A percentile compares a stretch with the other conserved stretches of the same genome.
Evolutionary conservation across 768 basidiomycete genomes (phyloP).

Genomic region (Mrakia gelida): DNA sequence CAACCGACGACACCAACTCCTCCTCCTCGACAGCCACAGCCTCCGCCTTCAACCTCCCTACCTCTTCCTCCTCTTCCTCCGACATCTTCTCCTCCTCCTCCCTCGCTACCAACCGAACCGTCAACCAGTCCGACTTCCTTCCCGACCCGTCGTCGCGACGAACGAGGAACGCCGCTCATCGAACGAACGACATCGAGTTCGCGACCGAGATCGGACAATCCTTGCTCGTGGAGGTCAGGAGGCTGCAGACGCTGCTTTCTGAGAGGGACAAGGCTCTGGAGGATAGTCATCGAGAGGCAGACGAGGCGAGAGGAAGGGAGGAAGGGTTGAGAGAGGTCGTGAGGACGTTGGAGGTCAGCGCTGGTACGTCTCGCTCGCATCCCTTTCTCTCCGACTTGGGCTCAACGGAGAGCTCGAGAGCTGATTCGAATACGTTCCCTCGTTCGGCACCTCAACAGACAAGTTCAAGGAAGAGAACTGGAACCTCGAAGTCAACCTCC

Average conservation of each 20-base stretch:
- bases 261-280: constrained; percentile 91
- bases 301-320: constrained; percentile 41
- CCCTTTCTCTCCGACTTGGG: too few relatives aligned
- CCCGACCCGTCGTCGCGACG: constrained; percentile 22
- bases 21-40: neutral
- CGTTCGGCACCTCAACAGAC: constrained; percentile 50
- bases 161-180: constrained; percentile 39
- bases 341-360: constrained; percentile 71
- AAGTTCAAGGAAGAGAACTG: constrained; percentile 98
- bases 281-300: constrained; percentile 73
- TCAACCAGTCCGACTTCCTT: constrained; percentile 16
- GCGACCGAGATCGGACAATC: constrained; percentile 97
- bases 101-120: neutral
- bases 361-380: constrained; percentile 55
- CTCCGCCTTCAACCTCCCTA: neutral
- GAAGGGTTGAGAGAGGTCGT: constrained; percentile 61
- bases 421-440: constrained; percentile 18
- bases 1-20: constrained; percentile 34
- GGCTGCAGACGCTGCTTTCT: constrained; percentile 81
- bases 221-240: constrained; percentile 80
- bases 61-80: constrained; percentile 11
- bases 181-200: constrained; percentile 62
- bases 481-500: constrained; percentile 91
- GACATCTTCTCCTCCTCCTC: constrained; percentile 17
- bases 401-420: neutral